phyloP scores from a whole-genome alignment of 257 asterid genomes.

The Gardenia jasminoides region DNA sequence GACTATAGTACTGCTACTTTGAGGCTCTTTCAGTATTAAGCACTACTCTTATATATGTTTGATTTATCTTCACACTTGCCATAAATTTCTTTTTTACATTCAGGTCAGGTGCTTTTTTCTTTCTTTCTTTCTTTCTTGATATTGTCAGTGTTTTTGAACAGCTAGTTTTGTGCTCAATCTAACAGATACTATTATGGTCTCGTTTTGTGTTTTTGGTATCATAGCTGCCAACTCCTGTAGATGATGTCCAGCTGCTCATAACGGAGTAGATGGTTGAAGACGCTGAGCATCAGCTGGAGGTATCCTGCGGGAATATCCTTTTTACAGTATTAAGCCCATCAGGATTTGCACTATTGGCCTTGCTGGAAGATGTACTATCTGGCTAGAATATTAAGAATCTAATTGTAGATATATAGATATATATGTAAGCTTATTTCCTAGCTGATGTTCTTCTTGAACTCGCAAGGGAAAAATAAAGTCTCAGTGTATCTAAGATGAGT shows the following conservation, averaged over 20 bases:
- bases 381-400: background rate
- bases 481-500: background rate
- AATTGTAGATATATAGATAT: background rate
- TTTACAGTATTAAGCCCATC: background rate
- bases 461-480: background rate
- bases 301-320: background rate
- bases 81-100: background rate
- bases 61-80: background rate
- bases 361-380: conserved; percentile 1
- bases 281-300: background rate
- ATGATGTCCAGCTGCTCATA: conserved; percentile 49
- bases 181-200: background rate
- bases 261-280: conserved; percentile 41
- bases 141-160: background rate
- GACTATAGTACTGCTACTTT: background rate
- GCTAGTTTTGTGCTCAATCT: background rate
- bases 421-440: background rate
- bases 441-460: background rate
- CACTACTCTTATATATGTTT: background rate
- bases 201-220: conserved; percentile 6
- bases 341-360: conserved; percentile 4
- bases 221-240: conserved; percentile 44
- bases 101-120: background rate
- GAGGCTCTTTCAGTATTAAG: background rate
- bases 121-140: too few species aligned